These are phyloP conservation scores for Chenopodium suecicum DNA, from an alignment of 148 eudicot species.

Conservation along the genomic window DNA sequence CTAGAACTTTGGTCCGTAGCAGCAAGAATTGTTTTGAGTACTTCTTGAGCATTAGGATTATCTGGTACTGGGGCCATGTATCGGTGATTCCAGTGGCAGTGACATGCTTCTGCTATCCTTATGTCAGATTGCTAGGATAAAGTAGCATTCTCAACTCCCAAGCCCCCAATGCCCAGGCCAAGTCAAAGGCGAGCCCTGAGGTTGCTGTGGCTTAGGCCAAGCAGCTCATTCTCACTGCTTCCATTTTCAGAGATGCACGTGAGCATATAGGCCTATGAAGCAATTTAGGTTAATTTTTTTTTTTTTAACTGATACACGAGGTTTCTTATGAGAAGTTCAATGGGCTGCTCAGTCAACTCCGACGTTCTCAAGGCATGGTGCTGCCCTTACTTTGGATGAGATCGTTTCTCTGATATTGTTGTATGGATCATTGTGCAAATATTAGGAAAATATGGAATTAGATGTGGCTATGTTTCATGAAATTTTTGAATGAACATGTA, in stretches of 20 bases:
- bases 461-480: too few relatives aligned
- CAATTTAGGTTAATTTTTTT: neutral
- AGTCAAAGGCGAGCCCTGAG: neutral
- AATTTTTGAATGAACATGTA: too few relatives aligned
- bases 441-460: neutral
- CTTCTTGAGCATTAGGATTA: neutral
- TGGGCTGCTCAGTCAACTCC: too few relatives aligned
- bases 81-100: neutral
- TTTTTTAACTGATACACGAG: neutral
- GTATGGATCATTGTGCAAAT: neutral
- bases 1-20: neutral
- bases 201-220: neutral
- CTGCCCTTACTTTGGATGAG: neutral
- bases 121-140: neutral
- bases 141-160: too few relatives aligned
- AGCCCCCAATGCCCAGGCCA: neutral
- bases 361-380: neutral
- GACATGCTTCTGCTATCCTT: neutral
- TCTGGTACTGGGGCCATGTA: neutral
- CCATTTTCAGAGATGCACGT: neutral
- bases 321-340: neutral
- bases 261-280: neutral
- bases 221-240: neutral
- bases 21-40: neutral
- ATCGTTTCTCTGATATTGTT: neutral